These are phyloP conservation scores for Saururus chinensis DNA, from an alignment of 164 flowering plant genomes.

Conservation along the genomic window DNA sequence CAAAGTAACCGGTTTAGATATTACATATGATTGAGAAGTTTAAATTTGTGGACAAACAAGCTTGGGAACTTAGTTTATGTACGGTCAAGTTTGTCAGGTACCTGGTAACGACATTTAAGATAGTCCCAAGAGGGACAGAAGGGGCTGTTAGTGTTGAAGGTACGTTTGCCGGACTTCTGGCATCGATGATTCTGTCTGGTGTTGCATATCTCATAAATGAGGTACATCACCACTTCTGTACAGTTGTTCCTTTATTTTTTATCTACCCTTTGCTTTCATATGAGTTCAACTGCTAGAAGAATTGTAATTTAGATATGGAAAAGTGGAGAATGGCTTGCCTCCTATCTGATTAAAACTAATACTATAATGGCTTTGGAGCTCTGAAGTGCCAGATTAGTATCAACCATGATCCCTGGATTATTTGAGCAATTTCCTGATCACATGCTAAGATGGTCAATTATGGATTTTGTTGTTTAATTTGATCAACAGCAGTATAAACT, in stretches of 20 bases:
- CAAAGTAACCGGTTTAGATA: background rate
- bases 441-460: too few species aligned
- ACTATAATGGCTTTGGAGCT: too few species aligned
- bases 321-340: too few species aligned
- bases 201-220: slow-evolving; percentile 52
- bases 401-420: background rate
- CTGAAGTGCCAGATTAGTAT: background rate
- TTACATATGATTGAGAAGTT: background rate
- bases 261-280: background rate
- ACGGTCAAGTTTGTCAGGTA: slow-evolving; percentile 40
- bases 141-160: slow-evolving; percentile 97
- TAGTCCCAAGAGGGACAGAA: slow-evolving; percentile 92
- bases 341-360: too few species aligned
- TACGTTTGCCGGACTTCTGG: slow-evolving; percentile 81
- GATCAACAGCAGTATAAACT: too few species aligned
- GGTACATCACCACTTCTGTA: slow-evolving; percentile 27
- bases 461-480: too few species aligned
- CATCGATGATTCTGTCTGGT: slow-evolving; percentile 62
- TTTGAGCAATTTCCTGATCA: too few species aligned
- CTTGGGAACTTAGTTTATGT: slow-evolving; percentile 4
- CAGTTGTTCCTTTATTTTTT: background rate
- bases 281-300: background rate
- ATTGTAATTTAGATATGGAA: too few species aligned
- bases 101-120: slow-evolving; percentile 75
- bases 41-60: background rate